Base-by-base conservation (phyloP, 805 yeast species). In the Candida ipomoeae region DNA sequence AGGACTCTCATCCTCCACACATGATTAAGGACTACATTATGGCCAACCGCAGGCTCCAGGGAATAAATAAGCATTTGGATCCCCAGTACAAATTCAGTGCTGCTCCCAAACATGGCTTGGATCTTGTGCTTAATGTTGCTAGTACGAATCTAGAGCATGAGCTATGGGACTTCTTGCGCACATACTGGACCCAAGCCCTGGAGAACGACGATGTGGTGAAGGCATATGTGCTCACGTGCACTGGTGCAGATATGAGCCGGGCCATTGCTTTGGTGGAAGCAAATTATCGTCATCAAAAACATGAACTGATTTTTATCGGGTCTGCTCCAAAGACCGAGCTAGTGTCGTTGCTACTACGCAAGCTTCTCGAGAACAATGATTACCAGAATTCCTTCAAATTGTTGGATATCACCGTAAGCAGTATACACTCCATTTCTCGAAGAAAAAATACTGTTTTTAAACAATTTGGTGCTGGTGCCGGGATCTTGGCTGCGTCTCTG, bases 41-140 rank as follows among this genome's bases (percentile, higher is more conserved):
- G n/a, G 61, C 61, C 43, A 54, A 52, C 41, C 47, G 61, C 31
- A 47, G 40, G 20, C 46, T 57, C 35, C 61, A 57, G 48, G 31
- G 23, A 21, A 34, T 45, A 29, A 49, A 53, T 21, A 46, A 43
- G 40, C 14, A 33, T 2, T 29, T 46, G 13, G 51, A 52, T 17
- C 49, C 48, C 7, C 38, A 26, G 33, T 33, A 45, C 40, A 40
- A 26, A n/a, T 37, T 29, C 15, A 46, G 41, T 21, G n/a, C 29
- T 21, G 13, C 29, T 14, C 38, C 41, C 14, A 29, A 10, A 7
- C 41, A 46, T 15, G 14, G 23, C 15, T 48, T 57, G 11, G 57
- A 40, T 1, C 44, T 55, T 7, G 34, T 31, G 10, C 49, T 55
- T 10, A 48, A 54, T 17, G 59, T 57, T 4, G 33, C 58, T 8